Base-by-base conservation (phyloP, 805 yeast species). In the Candida nitratophila region DNA sequence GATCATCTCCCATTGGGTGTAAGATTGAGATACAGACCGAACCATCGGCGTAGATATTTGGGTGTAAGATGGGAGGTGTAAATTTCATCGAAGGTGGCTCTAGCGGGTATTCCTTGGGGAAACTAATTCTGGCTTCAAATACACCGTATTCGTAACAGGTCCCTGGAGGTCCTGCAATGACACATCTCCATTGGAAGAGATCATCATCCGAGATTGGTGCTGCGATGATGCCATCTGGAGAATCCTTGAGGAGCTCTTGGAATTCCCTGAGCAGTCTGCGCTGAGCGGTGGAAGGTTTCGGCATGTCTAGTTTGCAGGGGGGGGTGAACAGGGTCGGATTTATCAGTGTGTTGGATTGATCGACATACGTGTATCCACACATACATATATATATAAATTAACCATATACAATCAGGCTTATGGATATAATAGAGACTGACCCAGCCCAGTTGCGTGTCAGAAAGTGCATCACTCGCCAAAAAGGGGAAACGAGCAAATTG, bases 1-100 rank as follows among this genome's bases (percentile, higher is more conserved):
- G 98, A 63, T 93, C 99, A 54, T 90, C 96, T 11, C 99, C 99
- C 1, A 98, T 96, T 1, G 96, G 81, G 61, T 93, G 99, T 51
- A 93, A 70, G 41, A 93, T 93, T 15, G 96, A 87, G 41, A 93
- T 93, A 63, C 99, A 93, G 3, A 93, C 99, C 21, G 87, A 87
- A 3, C 99, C 99, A 58, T 90, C 96, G 41, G 86, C 79, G 61
- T 91, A 93, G 44, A 93, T 81, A 63, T 93, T 93, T 21, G 99
- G 99, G 63, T 93, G 99, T 47, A 87, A 71, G 42, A 93, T 75
- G 5, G 95, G 83, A 22, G 96, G 90, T 15, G 80, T 81, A 52
- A 83, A 83, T 47, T 59, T 63, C 46, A 83, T 66, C n/a, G 46
- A 51, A 6, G 90, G 91, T 0, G 90, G 87, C 2, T 65, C 55